A percentile compares a stretch with the other conserved stretches of the same genome.
Conservation (phyloP, 2,329 filamentous ascomycete genomes). For the Beauveria pseudobassiana region DNA sequence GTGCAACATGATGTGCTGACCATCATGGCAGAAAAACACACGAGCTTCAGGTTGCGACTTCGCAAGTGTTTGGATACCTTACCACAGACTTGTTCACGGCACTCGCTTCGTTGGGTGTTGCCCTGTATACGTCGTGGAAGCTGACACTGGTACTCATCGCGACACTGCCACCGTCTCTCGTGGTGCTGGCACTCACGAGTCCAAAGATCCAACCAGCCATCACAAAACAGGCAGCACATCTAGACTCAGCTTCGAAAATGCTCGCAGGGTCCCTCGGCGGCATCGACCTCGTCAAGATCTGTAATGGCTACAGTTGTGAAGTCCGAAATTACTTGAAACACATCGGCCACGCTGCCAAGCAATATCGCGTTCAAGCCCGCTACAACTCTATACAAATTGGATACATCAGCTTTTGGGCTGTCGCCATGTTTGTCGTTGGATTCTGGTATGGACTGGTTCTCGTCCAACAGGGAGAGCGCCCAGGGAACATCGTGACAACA, state of each 20-base stretch:
- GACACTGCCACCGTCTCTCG: slow-evolving; percentile 59
- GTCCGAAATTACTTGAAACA: slow-evolving; percentile 53
- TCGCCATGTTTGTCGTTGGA: slow-evolving; percentile 75
- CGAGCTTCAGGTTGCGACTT: slow-evolving; percentile 73
- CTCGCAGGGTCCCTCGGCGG: slow-evolving; percentile 61
- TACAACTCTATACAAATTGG: slow-evolving; percentile 66
- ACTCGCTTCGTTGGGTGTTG: slow-evolving; percentile 59
- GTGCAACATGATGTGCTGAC: neutral
- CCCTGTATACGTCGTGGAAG: slow-evolving; percentile 75
- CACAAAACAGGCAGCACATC: slow-evolving; percentile 57
- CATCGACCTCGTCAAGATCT: slow-evolving; percentile 82
- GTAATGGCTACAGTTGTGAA: slow-evolving; percentile 68
- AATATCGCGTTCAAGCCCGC: slow-evolving; percentile 61
- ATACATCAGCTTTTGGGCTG: slow-evolving; percentile 64
- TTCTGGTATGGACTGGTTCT: slow-evolving; percentile 82
- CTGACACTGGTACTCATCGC: slow-evolving; percentile 73
- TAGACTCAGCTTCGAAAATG: slow-evolving; percentile 64
- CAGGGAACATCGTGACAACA: slow-evolving; percentile 68
- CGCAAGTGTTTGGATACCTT: slow-evolving; percentile 68
- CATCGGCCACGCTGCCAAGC: slow-evolving; percentile 49
- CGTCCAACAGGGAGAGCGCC: slow-evolving; percentile 50
- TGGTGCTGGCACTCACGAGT: slow-evolving; percentile 53
- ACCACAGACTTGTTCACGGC: slow-evolving; percentile 58
- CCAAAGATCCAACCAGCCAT: slow-evolving; percentile 57
- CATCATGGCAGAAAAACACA: slow-evolving; percentile 58